Evolutionary conservation across 176 grass and related monocot genomes (phyloP).

Genomic region (Melocanna baccifera): DNA sequence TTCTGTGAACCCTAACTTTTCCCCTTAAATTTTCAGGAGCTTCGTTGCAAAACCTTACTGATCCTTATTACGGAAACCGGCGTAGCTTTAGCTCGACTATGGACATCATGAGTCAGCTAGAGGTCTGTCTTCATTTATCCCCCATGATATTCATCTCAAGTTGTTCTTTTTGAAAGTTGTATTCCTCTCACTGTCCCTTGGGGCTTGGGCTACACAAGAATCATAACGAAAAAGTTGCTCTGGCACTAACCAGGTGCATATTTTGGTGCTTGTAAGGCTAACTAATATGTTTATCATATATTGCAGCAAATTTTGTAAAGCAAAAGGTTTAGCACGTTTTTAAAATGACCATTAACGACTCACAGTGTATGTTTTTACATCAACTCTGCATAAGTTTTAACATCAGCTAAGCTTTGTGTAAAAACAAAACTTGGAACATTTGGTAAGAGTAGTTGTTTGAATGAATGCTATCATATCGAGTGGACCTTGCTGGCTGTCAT

Average conservation of each 20-base stretch:
- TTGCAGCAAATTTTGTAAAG: not conserved
- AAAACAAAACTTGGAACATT: constrained; percentile 2
- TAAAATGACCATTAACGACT: not conserved
- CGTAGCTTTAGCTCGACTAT: constrained; percentile 68
- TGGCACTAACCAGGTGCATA: not conserved
- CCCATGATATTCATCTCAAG: not conserved
- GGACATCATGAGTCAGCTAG: constrained; percentile 73
- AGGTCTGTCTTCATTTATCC: constrained; percentile 52
- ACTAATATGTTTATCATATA: not conserved
- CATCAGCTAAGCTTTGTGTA: not conserved
- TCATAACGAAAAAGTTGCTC: not conserved
- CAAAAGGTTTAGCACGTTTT: not conserved
- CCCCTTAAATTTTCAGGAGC: constrained; percentile 58
- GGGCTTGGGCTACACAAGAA: not conserved
- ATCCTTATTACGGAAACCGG: constrained; percentile 60
- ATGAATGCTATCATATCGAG: not conserved
- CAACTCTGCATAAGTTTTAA: not conserved
- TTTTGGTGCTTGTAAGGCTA: constrained; percentile 10
- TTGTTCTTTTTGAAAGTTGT: constrained; percentile 20
- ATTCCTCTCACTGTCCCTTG: not conserved
- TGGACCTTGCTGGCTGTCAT: not conserved
- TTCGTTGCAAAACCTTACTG: constrained; percentile 54
- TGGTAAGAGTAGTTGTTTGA: constrained; percentile 2
- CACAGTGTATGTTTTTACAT: not conserved
- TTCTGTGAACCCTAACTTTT: constrained; percentile 42